A percentile compares a stretch with the other conserved stretches of the same genome.
These are phyloP conservation scores for Sinapis alba DNA, from an alignment of 441 rosid species.

Conservation along the genomic window DNA sequence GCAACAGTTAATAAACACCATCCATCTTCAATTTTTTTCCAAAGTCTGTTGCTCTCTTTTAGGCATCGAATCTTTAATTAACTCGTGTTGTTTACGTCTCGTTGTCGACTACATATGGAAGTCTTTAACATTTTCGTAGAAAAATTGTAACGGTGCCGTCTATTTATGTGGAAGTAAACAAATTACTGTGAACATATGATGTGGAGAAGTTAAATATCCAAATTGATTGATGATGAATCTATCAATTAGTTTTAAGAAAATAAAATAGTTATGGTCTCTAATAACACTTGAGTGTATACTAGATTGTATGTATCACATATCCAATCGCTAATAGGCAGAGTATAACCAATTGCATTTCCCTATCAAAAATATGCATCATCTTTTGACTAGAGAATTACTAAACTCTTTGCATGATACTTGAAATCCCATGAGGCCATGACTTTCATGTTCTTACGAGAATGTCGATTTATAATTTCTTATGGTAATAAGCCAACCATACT, in stretches of 20 bases:
- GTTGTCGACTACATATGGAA: background rate
- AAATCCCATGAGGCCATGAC: background rate
- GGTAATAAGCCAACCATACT: constrained; percentile 25
- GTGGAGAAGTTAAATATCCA: background rate
- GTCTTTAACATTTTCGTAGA: background rate
- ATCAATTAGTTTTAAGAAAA: no score
- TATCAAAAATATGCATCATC: background rate
- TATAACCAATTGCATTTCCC: no score
- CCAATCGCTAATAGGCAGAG: background rate
- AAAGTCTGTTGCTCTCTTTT: background rate
- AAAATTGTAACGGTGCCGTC: background rate
- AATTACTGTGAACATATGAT: constrained; percentile 15
- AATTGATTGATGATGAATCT: background rate
- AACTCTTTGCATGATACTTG: background rate
- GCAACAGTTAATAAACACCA: constrained; percentile 9
- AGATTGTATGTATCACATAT: background rate
- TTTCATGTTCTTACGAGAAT: background rate
- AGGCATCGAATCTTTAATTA: background rate
- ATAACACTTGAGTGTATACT: background rate
- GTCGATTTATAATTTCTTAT: background rate
- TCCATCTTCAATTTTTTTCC: background rate
- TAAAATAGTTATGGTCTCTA: no score
- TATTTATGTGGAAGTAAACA: background rate
- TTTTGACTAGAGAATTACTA: background rate
- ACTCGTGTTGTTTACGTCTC: background rate